A percentile compares a stretch with the other conserved stretches of the same genome.
These are phyloP conservation scores for Populus pruinosa DNA, from an alignment of 345 rosid species.

Conservation along the genomic window DNA sequence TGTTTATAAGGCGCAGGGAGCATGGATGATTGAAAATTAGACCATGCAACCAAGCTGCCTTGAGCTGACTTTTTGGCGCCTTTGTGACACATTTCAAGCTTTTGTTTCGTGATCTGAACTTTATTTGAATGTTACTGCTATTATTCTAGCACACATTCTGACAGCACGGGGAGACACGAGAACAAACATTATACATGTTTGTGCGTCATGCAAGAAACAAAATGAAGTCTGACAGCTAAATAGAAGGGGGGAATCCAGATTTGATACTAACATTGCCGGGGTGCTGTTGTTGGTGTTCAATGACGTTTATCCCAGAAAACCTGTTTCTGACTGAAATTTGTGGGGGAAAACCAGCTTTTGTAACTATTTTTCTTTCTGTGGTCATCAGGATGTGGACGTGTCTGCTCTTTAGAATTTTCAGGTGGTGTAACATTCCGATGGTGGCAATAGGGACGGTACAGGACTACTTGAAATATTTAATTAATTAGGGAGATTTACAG, in stretches of 20 bases:
- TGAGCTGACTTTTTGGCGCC: background rate
- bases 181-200: background rate
- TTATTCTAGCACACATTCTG: background rate
- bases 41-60: background rate
- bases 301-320: background rate
- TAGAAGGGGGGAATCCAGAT: background rate
- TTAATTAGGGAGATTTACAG: background rate
- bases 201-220: background rate
- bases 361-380: background rate
- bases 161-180: background rate
- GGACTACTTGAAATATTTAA: background rate
- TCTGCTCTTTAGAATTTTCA: constrained; percentile 69
- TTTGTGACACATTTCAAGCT: background rate
- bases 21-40: background rate
- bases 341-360: no score
- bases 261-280: background rate
- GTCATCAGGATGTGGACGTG: constrained; percentile 81
- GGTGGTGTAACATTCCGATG: constrained; percentile 69
- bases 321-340: no score
- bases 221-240: background rate
- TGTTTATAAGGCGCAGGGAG: background rate
- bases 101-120: background rate
- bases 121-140: background rate
- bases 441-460: constrained; percentile 77
- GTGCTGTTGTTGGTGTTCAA: background rate